Evolutionary conservation across 2,329 filamentous ascomycete species (phyloP).

Genomic region (Colletotrichum paranaense): DNA sequence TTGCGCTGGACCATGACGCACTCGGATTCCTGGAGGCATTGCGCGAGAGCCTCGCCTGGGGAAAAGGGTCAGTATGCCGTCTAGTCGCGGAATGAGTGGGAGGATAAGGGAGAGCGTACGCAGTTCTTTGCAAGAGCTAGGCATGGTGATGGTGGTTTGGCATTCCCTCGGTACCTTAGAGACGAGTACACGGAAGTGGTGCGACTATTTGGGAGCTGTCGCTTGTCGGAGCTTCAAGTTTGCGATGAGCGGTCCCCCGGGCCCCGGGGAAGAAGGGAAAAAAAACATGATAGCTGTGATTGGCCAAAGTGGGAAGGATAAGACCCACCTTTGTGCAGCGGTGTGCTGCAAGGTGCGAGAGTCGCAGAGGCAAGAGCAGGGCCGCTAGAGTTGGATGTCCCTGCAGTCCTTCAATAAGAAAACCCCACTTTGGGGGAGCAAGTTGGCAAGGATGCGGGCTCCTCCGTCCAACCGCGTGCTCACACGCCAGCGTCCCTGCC

Average conservation of each 20-base stretch:
- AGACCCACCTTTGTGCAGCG: slow-evolving; percentile 19
- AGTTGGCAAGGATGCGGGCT: slow-evolving; percentile 10
- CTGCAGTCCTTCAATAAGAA: slow-evolving; percentile 25
- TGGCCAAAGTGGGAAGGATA: not conserved
- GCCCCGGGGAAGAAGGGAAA: not conserved
- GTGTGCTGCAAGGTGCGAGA: slow-evolving; percentile 31
- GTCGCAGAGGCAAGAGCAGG: slow-evolving; percentile 3
- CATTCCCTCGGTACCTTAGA: slow-evolving; percentile 18
- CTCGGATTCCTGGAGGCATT: slow-evolving; percentile 96
- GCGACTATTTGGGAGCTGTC: slow-evolving; percentile 25
- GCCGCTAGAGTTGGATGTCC: slow-evolving; percentile 11
- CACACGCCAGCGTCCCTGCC: slow-evolving; percentile 10
- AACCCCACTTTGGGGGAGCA: slow-evolving; percentile 3
- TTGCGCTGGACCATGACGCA: slow-evolving; percentile 95
- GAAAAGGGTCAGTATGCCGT: slow-evolving; percentile 2
- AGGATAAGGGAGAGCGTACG: slow-evolving; percentile 66
- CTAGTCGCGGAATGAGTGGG: not conserved
- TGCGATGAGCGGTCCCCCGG: slow-evolving; percentile 38
- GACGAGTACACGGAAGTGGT: slow-evolving; percentile 9
- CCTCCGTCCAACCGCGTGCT: slow-evolving; percentile 25
- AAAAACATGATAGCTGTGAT: slow-evolving; percentile 10
- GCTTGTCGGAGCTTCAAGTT: slow-evolving; percentile 31
- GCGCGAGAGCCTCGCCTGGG: slow-evolving; percentile 87
- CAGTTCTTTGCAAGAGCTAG: slow-evolving; percentile 96
- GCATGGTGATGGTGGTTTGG: slow-evolving; percentile 69